phyloP scores from a whole-genome alignment of 768 basidiomycete species.

The Lactifluus subvellereus region DNA sequence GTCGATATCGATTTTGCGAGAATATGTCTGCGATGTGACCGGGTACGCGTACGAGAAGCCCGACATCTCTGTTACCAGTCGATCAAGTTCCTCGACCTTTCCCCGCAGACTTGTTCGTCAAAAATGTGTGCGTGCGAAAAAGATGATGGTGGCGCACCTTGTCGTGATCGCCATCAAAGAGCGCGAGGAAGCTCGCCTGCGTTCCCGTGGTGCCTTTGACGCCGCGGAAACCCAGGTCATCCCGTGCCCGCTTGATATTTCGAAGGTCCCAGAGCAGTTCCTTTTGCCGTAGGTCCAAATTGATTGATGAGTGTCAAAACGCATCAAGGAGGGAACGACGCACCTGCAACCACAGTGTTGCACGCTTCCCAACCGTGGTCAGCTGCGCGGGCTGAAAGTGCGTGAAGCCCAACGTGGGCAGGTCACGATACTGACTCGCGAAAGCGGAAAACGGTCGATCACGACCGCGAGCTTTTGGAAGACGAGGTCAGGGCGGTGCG shows the following conservation, averaged over 20 bases:
- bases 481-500: conserved; percentile 81
- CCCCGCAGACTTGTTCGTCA: background rate
- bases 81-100: conserved; percentile 88
- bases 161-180: conserved; percentile 93
- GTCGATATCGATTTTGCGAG: conserved; percentile 94
- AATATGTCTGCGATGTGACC: conserved; percentile 98
- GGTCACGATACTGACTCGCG: conserved; percentile 75
- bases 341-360: conserved; percentile 94
- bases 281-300: conserved; percentile 32
- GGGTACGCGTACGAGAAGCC: conserved; percentile 96
- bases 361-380: conserved; percentile 95
- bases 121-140: background rate
- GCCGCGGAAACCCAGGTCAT: conserved; percentile 94
- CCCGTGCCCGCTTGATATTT: conserved; percentile 82
- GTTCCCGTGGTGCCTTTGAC: conserved; percentile 99
- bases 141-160: conserved; percentile 46
- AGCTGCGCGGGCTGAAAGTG: conserved; percentile 99
- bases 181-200: conserved; percentile 88
- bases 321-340: conserved; percentile 7
- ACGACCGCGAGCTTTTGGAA: conserved; percentile 84
- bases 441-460: conserved; percentile 80
- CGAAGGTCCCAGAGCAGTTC: conserved; percentile 96
- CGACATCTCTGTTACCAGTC: conserved; percentile 81
- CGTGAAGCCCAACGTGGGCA: conserved; percentile 95
- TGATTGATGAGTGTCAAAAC: background rate